Evolutionary conservation across 164 flowering plant species (phyloP).

Genomic region (Liriodendron chinense): DNA sequence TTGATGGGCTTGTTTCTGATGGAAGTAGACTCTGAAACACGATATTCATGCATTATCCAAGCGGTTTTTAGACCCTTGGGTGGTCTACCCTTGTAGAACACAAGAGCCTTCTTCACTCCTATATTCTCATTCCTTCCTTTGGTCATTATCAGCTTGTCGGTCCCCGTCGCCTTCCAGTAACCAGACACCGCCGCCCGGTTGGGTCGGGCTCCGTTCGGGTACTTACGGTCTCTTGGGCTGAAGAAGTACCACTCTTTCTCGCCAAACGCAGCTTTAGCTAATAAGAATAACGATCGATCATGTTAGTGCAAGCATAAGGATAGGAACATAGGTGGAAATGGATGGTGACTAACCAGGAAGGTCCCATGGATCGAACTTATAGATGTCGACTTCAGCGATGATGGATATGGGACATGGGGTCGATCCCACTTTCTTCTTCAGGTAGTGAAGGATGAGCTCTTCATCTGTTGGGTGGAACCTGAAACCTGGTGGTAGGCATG

Average conservation of each 20-base stretch:
- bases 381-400: constrained; percentile 47
- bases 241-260: constrained; percentile 64
- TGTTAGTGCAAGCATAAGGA: no score
- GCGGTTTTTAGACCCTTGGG: constrained; percentile 50
- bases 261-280: constrained; percentile 42
- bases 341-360: constrained; percentile 32
- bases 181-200: constrained; percentile 54
- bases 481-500: constrained; percentile 43
- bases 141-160: constrained; percentile 35
- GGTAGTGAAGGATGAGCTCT: constrained; percentile 52
- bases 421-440: constrained; percentile 30
- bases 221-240: constrained; percentile 55
- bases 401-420: constrained; percentile 36
- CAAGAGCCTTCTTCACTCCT: constrained; percentile 57
- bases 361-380: constrained; percentile 55
- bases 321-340: not conserved
- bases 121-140: constrained; percentile 17
- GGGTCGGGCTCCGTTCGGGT: constrained; percentile 58
- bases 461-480: constrained; percentile 68
- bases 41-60: constrained; percentile 68
- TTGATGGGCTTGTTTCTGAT: constrained; percentile 3
- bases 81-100: constrained; percentile 52
- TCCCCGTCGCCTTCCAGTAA: constrained; percentile 63
- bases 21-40: constrained; percentile 24
- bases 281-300: no score